Evolutionary conservation across 2,329 filamentous ascomycete genomes (phyloP), one percentile per base, ranked within the genome.

Genomic region (Fusarium tricinctum): DNA sequence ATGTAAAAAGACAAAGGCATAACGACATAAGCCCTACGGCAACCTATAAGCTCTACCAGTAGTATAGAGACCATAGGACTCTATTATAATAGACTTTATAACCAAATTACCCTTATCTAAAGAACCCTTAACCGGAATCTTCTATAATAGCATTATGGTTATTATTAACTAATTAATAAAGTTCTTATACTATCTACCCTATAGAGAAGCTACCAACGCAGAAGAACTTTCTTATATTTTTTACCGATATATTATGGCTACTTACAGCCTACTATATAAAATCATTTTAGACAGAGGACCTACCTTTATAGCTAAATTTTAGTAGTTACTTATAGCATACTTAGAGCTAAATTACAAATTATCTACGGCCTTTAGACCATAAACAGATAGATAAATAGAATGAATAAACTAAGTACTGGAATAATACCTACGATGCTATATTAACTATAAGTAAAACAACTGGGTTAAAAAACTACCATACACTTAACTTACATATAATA

Each of bases 381-480:
- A 38, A 10, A 8, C 13, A 4, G 6, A 38, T n/a, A n/a, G 35
- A n/a, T n/a, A 38, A 38, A 38, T 15, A 1, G 5, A 38, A 38
- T 3, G 5, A n/a, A 38, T 38, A 38, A 38, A 38, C 4, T 15
- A 38, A 10, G 10, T 38, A n/a, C 4, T 38, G 1, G 15, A 38
- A 38, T n/a, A 38, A 38, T 49, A 44, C 58, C 63, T 15, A 62
- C 33, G 30, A 38, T 68, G 62, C 26, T 64, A 47, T 46, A 64
- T 63, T 28, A 38, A 38, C 35, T 38, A 38, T 4, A 7, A 60
- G 22, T 43, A 46, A 14, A 17, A 46, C 7, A 13, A 46, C 7
- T 46, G 6, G 28, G 22, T 40, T 19, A n/a, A 49, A 9, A 49
- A 49, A 5, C 17, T 49, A 40, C 47, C 15, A 20, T 4, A n/a